These are phyloP conservation scores for Saccharomyces pastorianus DNA, from an alignment of 1,139 yeast species.

Conservation along the genomic window DNA sequence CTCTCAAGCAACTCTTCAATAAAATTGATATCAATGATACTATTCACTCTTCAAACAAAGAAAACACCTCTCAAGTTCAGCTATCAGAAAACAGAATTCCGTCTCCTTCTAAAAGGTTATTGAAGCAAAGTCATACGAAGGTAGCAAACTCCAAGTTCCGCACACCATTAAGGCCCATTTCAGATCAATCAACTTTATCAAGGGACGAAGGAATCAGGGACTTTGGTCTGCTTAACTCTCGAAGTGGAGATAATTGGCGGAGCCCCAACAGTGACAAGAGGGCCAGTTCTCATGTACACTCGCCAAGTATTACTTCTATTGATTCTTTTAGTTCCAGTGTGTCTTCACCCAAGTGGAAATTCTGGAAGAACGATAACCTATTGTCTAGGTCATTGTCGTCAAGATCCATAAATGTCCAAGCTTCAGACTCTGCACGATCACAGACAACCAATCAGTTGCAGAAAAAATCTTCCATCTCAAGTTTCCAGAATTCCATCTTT, in stretches of 20 bases:
- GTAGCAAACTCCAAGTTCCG: neutral
- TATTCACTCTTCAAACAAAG: neutral
- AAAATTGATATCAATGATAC: conserved; percentile 22
- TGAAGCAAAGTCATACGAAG: neutral
- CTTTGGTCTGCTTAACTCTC: neutral
- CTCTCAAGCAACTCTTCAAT: conserved; percentile 26
- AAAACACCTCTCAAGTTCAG: neutral
- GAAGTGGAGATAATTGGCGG: neutral
- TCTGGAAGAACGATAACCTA: conserved; percentile 26
- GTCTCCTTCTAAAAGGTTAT: neutral
- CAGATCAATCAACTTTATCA: neutral
- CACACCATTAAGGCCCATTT: neutral
- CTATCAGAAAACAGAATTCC: neutral
- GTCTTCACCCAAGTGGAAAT: conserved; percentile 28
- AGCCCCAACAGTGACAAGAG: neutral
- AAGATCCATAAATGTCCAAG: neutral
- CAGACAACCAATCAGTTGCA: conserved; percentile 9
- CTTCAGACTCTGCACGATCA: neutral
- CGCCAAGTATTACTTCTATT: neutral
- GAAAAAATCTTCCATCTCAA: conserved; percentile 18
- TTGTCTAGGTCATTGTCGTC: neutral
- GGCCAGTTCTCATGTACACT: neutral
- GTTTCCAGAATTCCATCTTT: conserved; percentile 19
- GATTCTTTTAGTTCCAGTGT: neutral
- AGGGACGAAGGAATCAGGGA: neutral